phyloP scores from a whole-genome alignment of 75 land plant genomes.

The Picea sitchensis region DNA sequence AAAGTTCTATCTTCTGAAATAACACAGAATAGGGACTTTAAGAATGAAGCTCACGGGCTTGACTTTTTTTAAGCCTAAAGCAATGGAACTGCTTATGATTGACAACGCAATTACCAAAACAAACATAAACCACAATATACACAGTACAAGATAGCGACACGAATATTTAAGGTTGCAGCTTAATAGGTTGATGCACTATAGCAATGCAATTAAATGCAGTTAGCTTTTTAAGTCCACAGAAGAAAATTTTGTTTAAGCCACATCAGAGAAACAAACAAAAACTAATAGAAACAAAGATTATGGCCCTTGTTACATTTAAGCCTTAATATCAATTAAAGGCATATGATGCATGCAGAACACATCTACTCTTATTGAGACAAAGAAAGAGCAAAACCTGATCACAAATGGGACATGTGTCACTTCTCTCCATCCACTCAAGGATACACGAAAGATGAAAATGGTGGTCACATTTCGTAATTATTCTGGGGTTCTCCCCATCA shows the following conservation, averaged over 20 bases:
- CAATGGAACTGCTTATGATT: not conserved
- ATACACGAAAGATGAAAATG: constrained; percentile 64
- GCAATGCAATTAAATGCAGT: not conserved
- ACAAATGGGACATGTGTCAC: constrained; percentile 44
- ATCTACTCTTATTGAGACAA: not conserved
- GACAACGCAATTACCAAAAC: not conserved
- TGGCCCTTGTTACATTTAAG: not conserved
- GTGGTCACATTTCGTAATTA: constrained; percentile 48
- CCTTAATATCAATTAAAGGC: not conserved
- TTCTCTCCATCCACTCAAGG: constrained; percentile 77
- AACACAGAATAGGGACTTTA: no score
- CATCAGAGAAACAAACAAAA: not conserved
- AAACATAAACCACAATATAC: not conserved
- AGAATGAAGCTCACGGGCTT: no score
- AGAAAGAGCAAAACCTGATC: constrained; percentile 29
- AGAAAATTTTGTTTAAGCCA: not conserved
- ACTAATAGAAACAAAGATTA: not conserved
- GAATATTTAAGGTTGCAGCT: no score
- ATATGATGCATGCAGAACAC: not conserved
- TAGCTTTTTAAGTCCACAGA: not conserved
- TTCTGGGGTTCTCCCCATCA: constrained; percentile 42
- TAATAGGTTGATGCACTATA: not conserved
- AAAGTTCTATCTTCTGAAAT: no score
- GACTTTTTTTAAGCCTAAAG: no score
- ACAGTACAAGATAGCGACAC: not conserved